Evolutionary conservation across 2,329 filamentous ascomycete genomes (phyloP).

Genomic region (Chrysoporthe deuterocubensis): DNA sequence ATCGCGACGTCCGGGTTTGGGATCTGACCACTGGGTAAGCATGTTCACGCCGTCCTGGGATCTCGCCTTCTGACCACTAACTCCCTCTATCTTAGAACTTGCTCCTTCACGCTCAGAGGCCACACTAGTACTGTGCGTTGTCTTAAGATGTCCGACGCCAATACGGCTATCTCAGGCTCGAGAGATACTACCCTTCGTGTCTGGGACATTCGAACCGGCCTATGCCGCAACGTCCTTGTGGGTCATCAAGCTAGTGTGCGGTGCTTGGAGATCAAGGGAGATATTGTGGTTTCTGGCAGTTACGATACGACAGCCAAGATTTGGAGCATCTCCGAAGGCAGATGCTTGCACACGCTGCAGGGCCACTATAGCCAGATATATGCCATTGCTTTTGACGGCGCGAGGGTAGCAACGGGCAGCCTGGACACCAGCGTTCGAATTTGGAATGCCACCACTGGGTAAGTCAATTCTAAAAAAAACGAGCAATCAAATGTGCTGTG

Average conservation of each 20-base stretch:
- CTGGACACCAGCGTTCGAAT: slow-evolving; percentile 96
- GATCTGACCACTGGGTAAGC: slow-evolving; percentile 88
- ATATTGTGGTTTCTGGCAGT: slow-evolving; percentile 96
- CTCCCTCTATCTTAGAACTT: slow-evolving; percentile 55
- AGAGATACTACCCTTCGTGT: slow-evolving; percentile 92
- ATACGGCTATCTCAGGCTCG: slow-evolving; percentile 94
- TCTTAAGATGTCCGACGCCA: slow-evolving; percentile 94
- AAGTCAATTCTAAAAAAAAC: slow-evolving; percentile 42
- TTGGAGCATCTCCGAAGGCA: slow-evolving; percentile 96
- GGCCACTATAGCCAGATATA: slow-evolving; percentile 99
- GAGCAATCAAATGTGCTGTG: slow-evolving; percentile 4
- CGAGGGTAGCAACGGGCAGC: slow-evolving; percentile 90
- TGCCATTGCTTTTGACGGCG: slow-evolving; percentile 95
- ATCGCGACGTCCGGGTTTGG: slow-evolving; percentile 96
- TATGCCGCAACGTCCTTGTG: slow-evolving; percentile 89
- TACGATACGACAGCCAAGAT: slow-evolving; percentile 97
- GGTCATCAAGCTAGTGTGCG: slow-evolving; percentile 95
- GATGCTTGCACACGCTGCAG: slow-evolving; percentile 85
- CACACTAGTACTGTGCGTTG: slow-evolving; percentile 97
- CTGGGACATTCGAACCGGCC: slow-evolving; percentile 88
- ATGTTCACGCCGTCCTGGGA: not conserved
- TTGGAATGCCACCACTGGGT: slow-evolving; percentile 91
- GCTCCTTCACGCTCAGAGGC: slow-evolving; percentile 82
- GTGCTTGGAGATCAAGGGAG: slow-evolving; percentile 93
- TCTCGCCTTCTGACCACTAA: slow-evolving; percentile 34